Evolutionary conservation across 352 stramenopile genomes (phyloP).

Genomic region (Globisporangium radiosum): DNA sequence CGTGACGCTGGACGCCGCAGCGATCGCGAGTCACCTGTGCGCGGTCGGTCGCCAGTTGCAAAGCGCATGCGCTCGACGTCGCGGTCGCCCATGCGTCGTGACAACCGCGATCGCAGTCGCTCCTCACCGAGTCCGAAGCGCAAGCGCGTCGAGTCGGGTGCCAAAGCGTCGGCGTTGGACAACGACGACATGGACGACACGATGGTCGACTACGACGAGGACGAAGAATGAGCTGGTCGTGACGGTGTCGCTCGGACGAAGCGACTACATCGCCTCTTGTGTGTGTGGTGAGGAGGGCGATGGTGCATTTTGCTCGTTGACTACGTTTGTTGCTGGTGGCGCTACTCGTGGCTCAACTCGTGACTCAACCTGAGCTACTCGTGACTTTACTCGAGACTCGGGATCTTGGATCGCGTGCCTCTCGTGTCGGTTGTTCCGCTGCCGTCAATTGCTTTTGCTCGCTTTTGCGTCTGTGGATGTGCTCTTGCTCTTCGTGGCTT

Average conservation of each 20-base stretch:
- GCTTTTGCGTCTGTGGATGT: too few relatives aligned
- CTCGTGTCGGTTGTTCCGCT: too few relatives aligned
- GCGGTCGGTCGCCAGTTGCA: not conserved
- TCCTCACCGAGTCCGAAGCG: constrained; percentile 5
- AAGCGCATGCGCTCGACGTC: constrained; percentile 27
- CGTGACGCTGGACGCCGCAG: too few relatives aligned
- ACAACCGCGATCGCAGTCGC: not conserved
- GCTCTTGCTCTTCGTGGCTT: too few relatives aligned
- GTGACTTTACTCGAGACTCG: too few relatives aligned
- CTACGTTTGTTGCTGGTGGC: too few relatives aligned
- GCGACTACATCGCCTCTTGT: constrained; percentile 7
- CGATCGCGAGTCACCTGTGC: not conserved
- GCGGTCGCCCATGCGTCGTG: constrained; percentile 27
- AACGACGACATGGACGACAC: constrained; percentile 65
- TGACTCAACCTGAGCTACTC: too few relatives aligned
- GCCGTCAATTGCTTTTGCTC: too few relatives aligned
- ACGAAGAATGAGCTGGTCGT: constrained; percentile 37
- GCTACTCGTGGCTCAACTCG: too few relatives aligned
- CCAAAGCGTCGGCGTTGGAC: not conserved
- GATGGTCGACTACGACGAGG: constrained; percentile 80
- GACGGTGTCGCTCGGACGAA: not conserved
- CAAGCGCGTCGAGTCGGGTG: constrained; percentile 1
- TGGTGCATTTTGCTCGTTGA: too few relatives aligned
- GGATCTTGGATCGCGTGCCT: too few relatives aligned
- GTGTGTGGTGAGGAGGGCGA: constrained; percentile 1